phyloP scores from a whole-genome alignment of 2,329 filamentous ascomycete species.

The Tricladium varicosporioides region DNA sequence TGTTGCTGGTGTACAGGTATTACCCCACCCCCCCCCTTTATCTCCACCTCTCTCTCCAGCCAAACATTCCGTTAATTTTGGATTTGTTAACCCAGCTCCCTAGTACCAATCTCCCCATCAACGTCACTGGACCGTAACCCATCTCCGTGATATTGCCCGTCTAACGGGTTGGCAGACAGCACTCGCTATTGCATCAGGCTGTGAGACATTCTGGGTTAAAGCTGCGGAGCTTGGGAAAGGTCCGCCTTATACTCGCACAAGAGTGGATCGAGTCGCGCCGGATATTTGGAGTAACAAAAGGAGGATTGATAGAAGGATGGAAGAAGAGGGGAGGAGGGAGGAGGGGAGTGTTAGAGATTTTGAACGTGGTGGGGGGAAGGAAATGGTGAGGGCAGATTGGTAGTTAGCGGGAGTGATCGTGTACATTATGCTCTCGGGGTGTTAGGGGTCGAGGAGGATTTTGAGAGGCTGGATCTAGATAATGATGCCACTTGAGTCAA shows the following conservation, averaged over 20 bases:
- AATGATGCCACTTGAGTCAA: conserved; percentile 27
- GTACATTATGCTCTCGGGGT: conserved; percentile 77
- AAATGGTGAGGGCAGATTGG: conserved; percentile 48
- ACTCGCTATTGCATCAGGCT: conserved; percentile 76
- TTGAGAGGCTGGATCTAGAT: conserved; percentile 60
- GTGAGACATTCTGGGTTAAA: conserved; percentile 80
- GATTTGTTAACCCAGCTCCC: conserved; percentile 24
- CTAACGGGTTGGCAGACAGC: conserved; percentile 88
- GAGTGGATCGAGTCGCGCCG: conserved; percentile 35
- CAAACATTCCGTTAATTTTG: neutral
- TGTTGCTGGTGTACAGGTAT: conserved; percentile 76
- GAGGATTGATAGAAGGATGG: too few species aligned
- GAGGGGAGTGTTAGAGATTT: conserved; percentile 34
- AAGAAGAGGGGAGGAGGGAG: conserved; percentile 48
- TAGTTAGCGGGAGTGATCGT: conserved; percentile 60
- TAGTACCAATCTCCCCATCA: conserved; percentile 71
- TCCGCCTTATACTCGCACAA: conserved; percentile 64
- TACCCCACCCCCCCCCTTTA: neutral
- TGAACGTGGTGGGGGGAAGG: neutral
- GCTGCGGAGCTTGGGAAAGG: conserved; percentile 71
- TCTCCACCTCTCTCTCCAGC: neutral
- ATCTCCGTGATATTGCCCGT: conserved; percentile 71
- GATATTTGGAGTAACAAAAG: conserved; percentile 44
- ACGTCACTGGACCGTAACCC: conserved; percentile 72
- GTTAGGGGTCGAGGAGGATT: conserved; percentile 73